Evolutionary conservation across 73 alveolate genomes (phyloP).

Genomic region (Tetrahymena malaccensis): DNA sequence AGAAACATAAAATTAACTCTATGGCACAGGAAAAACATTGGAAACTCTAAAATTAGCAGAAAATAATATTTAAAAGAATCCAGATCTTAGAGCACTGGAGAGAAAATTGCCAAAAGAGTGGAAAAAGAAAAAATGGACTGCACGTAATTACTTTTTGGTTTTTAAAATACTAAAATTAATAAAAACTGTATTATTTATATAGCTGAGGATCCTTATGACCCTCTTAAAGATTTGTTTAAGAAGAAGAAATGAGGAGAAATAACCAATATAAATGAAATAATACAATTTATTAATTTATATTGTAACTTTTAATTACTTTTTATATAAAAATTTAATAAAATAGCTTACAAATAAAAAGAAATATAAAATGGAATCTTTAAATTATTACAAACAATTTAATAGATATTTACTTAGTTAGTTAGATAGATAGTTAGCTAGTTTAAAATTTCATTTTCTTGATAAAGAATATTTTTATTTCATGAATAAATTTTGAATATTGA

Average conservation of each 20-base stretch:
- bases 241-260: neutral
- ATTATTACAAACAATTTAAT: too few relatives aligned
- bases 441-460: too few relatives aligned
- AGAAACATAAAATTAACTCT: conserved; percentile 18
- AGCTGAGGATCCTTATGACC: conserved; percentile 31
- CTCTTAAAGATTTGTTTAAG: conserved; percentile 14
- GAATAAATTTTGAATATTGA: too few relatives aligned
- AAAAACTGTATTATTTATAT: neutral
- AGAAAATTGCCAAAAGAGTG: conserved; percentile 31
- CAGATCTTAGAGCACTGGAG: conserved; percentile 28
- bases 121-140: conserved; percentile 38
- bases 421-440: too few relatives aligned
- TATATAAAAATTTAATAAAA: neutral
- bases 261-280: neutral
- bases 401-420: too few relatives aligned
- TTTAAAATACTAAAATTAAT: neutral
- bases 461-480: too few relatives aligned
- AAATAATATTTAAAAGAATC: conserved; percentile 13
- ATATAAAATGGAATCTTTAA: too few relatives aligned
- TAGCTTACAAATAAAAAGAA: too few relatives aligned
- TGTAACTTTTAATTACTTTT: neutral
- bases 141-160: neutral
- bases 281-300: too few relatives aligned
- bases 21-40: conserved; percentile 35
- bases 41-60: conserved; percentile 2